Percentiles rank a stretch among this genome's conserved stretches.
Conservation (phyloP, 108 stramenopile species). For the Nitzschia sp. region DNA sequence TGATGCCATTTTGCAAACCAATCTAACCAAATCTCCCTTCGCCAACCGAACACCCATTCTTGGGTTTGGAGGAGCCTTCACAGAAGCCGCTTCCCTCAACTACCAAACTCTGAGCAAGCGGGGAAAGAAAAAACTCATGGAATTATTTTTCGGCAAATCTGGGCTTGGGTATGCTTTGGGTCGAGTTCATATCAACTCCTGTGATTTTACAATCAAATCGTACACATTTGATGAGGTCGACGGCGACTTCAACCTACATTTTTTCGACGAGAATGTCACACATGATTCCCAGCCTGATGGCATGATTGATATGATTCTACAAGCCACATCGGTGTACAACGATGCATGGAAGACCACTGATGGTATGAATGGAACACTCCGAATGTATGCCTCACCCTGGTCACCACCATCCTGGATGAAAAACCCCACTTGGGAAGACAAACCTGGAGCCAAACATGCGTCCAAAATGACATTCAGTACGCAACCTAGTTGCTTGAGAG, state of each 20-base stretch:
- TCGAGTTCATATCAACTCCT: conserved; percentile 93
- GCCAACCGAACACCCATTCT: conserved; percentile 65
- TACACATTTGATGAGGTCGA: conserved; percentile 86
- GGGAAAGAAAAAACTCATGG: conserved; percentile 76
- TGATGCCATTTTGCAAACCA: conserved; percentile 55
- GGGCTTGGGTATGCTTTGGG: conserved; percentile 85
- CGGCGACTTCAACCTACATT: conserved; percentile 82
- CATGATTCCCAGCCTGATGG: conserved; percentile 75
- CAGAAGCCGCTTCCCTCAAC: conserved; percentile 89
- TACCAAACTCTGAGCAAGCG: conserved; percentile 65
- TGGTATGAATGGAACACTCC: conserved; percentile 49
- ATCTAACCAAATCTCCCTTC: conserved; percentile 50
- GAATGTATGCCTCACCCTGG: conserved; percentile 89
- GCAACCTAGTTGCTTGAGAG: conserved; percentile 73
- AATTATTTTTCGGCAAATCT: conserved; percentile 82
- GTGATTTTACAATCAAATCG: conserved; percentile 88
- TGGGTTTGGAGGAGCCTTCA: conserved; percentile 97
- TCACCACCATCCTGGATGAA: conserved; percentile 97
- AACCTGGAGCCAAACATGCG: conserved; percentile 29
- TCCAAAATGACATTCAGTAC: conserved; percentile 63
- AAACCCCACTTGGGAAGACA: conserved; percentile 46
- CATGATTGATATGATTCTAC: conserved; percentile 82
- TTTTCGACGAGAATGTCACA: conserved; percentile 73
- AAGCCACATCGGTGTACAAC: conserved; percentile 40
- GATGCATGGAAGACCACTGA: conserved; percentile 37